Percentiles rank a stretch among this genome's conserved stretches.
These are phyloP conservation scores for Talaromyces thailandensis DNA, from an alignment of 495 filamentous ascomycete genomes.

Conservation along the genomic window DNA sequence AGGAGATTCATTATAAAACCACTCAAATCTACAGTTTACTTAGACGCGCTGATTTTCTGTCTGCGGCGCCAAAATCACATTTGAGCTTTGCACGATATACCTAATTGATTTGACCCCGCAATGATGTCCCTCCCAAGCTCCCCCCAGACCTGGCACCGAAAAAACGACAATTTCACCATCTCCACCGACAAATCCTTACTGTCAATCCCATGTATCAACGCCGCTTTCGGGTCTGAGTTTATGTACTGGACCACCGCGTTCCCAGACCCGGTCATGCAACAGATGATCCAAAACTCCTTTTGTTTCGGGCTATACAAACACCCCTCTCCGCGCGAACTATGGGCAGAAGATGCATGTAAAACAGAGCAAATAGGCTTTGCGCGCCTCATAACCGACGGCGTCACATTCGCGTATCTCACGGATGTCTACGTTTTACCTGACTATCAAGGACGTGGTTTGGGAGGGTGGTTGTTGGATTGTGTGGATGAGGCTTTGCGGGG, in stretches of 20 bases:
- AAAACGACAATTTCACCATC: constrained; percentile 32
- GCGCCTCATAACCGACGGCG: constrained; percentile 54
- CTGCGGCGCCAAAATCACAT: too few relatives aligned
- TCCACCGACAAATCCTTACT: constrained; percentile 43
- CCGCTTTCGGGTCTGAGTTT: constrained; percentile 38
- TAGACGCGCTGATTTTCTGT: too few relatives aligned
- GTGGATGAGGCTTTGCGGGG: constrained; percentile 42
- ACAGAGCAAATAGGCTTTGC: constrained; percentile 47
- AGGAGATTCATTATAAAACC: too few relatives aligned
- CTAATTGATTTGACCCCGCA: background rate
- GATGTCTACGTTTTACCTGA: constrained; percentile 54
- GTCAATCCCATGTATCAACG: constrained; percentile 38
- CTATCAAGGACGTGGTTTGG: constrained; percentile 52
- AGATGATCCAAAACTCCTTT: constrained; percentile 41
- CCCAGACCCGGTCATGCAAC: constrained; percentile 25
- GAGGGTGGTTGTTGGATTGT: constrained; percentile 52
- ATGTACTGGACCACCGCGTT: constrained; percentile 47
- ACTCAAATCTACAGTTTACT: too few relatives aligned
- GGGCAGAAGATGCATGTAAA: background rate
- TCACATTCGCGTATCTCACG: constrained; percentile 59
- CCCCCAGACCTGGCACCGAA: background rate
- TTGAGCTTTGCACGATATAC: background rate
- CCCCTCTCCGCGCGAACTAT: too few relatives aligned
- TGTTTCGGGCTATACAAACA: constrained; percentile 47
- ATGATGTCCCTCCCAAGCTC: background rate